Conservation (phyloP, 805 yeast species). For the Barnettozyma pratensis region DNA sequence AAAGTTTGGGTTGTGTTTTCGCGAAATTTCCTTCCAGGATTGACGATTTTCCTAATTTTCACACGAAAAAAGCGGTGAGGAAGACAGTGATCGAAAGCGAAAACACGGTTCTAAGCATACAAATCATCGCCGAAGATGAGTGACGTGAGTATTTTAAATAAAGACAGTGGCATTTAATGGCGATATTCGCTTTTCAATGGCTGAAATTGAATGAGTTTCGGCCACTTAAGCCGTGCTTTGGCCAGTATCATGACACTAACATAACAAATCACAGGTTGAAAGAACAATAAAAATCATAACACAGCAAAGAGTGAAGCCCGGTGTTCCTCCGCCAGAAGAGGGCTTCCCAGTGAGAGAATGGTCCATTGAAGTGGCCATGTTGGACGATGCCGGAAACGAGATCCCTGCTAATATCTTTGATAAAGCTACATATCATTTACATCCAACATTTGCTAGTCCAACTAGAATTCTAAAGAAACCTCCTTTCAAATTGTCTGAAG, state of each 20-base stretch:
- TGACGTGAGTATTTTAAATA: not conserved
- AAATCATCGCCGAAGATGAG: not conserved
- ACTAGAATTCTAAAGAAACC: slow-evolving; percentile 71
- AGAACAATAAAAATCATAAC: slow-evolving; percentile 88
- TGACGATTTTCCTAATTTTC: not conserved
- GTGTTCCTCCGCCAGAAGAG: slow-evolving; percentile 79
- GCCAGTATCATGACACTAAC: not conserved
- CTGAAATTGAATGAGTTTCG: not conserved
- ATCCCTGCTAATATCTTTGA: slow-evolving; percentile 86
- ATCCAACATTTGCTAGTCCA: slow-evolving; percentile 93
- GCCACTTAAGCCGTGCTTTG: not conserved
- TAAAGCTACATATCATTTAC: slow-evolving; percentile 87
- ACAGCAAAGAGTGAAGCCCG: slow-evolving; percentile 74
- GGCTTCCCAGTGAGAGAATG: slow-evolving; percentile 93
- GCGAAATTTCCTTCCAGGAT: too few relatives aligned
- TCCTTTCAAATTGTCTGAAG: slow-evolving; percentile 84
- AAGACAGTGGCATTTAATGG: not conserved
- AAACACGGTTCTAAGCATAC: not conserved
- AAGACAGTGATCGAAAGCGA: not conserved
- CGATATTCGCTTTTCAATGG: not conserved
- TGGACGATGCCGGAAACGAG: slow-evolving; percentile 77
- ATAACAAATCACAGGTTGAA: slow-evolving; percentile 40
- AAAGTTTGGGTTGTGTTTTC: too few relatives aligned
- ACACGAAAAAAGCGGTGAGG: not conserved
- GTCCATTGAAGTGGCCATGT: slow-evolving; percentile 71